Evolutionary conservation across 1,139 yeast genomes (phyloP).

Genomic region (Scheffersomyces lignicola): DNA sequence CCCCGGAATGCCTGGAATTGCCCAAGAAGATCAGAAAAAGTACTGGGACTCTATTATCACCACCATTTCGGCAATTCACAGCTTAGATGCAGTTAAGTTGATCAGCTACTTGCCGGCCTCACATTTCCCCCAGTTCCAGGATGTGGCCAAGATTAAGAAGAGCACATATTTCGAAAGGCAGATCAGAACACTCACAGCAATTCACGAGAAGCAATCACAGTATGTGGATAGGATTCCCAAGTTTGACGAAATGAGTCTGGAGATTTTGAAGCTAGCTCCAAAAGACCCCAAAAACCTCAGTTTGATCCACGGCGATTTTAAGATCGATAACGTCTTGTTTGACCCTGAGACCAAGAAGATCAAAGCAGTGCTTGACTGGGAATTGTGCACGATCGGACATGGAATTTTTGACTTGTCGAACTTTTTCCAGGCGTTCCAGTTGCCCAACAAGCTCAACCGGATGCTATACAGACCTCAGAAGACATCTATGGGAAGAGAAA

Average conservation of each 20-base stretch:
- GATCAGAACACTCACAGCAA: constrained; percentile 47
- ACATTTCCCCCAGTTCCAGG: constrained; percentile 49
- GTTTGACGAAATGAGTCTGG: constrained; percentile 43
- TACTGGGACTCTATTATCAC: constrained; percentile 55
- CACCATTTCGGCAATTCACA: constrained; percentile 54
- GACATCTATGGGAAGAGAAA: constrained; percentile 38
- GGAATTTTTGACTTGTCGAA: constrained; percentile 67
- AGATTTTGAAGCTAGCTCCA: constrained; percentile 46
- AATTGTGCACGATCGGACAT: constrained; percentile 66
- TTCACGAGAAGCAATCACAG: constrained; percentile 52
- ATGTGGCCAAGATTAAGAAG: constrained; percentile 19
- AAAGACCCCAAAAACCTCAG: constrained; percentile 47
- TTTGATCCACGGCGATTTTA: constrained; percentile 68
- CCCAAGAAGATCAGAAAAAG: constrained; percentile 19
- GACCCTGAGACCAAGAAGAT: constrained; percentile 51
- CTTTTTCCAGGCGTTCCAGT: constrained; percentile 56
- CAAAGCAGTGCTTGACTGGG: constrained; percentile 68
- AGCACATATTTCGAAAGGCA: constrained; percentile 57
- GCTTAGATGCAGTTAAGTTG: constrained; percentile 47
- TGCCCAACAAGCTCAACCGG: constrained; percentile 39
- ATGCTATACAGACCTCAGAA: constrained; percentile 29
- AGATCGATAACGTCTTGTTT: constrained; percentile 62
- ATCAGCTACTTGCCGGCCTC: constrained; percentile 44
- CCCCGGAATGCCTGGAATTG: constrained; percentile 48
- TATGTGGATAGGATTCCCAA: constrained; percentile 53